These are phyloP conservation scores for Pythium monospermum DNA, from an alignment of 352 stramenopile species.

Conservation along the genomic window DNA sequence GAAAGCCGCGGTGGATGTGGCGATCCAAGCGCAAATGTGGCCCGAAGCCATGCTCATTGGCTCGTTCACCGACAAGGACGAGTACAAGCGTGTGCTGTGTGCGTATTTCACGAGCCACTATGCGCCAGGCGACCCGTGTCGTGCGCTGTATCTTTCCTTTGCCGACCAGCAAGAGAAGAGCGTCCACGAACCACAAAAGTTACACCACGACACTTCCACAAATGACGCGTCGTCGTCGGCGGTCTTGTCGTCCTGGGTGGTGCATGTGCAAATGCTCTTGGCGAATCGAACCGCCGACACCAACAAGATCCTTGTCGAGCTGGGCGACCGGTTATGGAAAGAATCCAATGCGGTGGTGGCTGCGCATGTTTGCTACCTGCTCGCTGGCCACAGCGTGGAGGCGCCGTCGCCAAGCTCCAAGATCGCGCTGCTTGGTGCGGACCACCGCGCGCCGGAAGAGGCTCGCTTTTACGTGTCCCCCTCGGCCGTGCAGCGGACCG, in stretches of 20 bases:
- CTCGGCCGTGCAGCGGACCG: conserved; percentile 69
- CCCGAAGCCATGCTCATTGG: conserved; percentile 84
- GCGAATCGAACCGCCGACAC: conserved; percentile 79
- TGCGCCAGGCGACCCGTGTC: conserved; percentile 63
- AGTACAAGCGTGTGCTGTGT: conserved; percentile 79
- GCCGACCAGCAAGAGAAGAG: conserved; percentile 82
- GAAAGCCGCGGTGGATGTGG: conserved; percentile 66
- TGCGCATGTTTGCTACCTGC: conserved; percentile 79
- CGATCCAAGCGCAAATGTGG: conserved; percentile 82
- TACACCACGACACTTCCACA: conserved; percentile 41
- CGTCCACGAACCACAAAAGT: conserved; percentile 73
- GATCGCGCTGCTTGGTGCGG: conserved; percentile 73
- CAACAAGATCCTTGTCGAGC: conserved; percentile 74
- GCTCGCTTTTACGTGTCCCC: conserved; percentile 82
- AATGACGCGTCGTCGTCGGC: conserved; percentile 37
- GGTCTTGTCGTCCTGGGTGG: conserved; percentile 69
- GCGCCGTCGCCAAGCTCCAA: conserved; percentile 70
- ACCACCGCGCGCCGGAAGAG: conserved; percentile 64
- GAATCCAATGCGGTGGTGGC: conserved; percentile 59
- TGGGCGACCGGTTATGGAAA: conserved; percentile 80
- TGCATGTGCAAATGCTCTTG: conserved; percentile 76
- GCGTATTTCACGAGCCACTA: conserved; percentile 80
- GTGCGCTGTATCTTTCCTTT: conserved; percentile 75
- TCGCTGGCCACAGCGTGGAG: conserved; percentile 64
- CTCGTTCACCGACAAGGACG: conserved; percentile 80